Evolutionary conservation across 352 stramenopile genomes (phyloP).

Genomic region (Pythium utonaiense): DNA sequence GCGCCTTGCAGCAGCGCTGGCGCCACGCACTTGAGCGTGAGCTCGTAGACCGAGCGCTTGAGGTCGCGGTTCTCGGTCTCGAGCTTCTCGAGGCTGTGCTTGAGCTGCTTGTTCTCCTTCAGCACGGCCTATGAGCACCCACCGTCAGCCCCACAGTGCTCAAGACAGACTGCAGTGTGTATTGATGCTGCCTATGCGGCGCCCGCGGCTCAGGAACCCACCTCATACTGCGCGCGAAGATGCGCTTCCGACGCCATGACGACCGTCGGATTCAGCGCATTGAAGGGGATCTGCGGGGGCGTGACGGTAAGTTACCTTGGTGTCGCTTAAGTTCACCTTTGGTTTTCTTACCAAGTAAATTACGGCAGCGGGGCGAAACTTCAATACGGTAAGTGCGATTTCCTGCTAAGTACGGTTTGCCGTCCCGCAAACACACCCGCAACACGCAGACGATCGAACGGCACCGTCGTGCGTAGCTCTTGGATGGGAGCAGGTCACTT

Average conservation of each 20-base stretch:
- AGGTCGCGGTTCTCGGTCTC: constrained; percentile 88
- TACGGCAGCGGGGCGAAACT: too few species aligned
- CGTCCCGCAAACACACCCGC: neutral
- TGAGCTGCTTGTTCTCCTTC: constrained; percentile 87
- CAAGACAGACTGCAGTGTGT: neutral
- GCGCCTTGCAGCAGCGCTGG: neutral
- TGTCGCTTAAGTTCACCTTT: too few species aligned
- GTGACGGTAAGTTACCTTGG: too few species aligned
- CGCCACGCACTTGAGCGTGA: constrained; percentile 73
- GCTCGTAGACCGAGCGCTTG: constrained; percentile 89
- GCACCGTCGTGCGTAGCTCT: neutral
- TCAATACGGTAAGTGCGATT: too few species aligned
- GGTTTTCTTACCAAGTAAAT: too few species aligned
- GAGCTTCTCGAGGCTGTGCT: constrained; percentile 76
- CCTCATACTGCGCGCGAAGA: constrained; percentile 81
- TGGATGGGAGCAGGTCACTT: neutral
- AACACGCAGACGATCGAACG: neutral
- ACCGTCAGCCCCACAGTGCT: neutral
- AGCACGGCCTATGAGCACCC: constrained; percentile 39
- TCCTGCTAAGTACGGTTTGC: neutral
- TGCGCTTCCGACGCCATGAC: constrained; percentile 79
- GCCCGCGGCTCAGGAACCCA: constrained; percentile 14
- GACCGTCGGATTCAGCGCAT: neutral
- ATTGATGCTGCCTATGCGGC: neutral
- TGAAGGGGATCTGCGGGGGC: too few species aligned